Base-by-base conservation (phyloP, 1,284 basidiomycete genomes). In the Amylostereum areolatum region DNA sequence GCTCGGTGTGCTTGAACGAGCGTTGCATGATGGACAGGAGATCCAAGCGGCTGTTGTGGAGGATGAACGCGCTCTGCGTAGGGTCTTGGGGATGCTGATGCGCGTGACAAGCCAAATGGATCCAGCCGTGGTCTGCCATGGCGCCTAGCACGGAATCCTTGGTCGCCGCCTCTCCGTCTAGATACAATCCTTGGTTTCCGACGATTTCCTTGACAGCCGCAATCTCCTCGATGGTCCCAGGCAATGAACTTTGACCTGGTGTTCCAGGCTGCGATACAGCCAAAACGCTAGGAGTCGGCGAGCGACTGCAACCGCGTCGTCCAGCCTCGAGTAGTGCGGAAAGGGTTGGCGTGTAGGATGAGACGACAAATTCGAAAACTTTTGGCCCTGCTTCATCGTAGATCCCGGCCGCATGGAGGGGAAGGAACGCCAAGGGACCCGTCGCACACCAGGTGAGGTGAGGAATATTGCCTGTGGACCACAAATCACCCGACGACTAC, bases 311-410 rank as follows among this genome's bases (percentile, higher is more conserved):
- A 27, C 1, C 27, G 7, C 24, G 27, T 3, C 3, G 18, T 24
- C 12, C 24, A 18, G 27, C 25, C 11, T 12, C 6, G 34, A 48
- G 39, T 34, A 45, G 36, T 10, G 36, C 12, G 30, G 29, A 7
- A 3, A 63, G 45, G 0, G 59, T 60, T 3, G 59, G 56, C 7
- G 52, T 59, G 46, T 62, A 63, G 2, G 62, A 63, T 2, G 59
- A 60, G 9, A 60, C 46, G 37, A 55, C 55, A 28, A 52, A 56
- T 37, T 62, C 59, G 6, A 39, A 36, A 5, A 43, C 35, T 2
- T 45, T 50, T 5, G 46, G 46, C 10, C 37, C 44, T 41, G 25
- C 33, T 28, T 18, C 36, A 3, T 43, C 39, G 40, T 58, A 58
- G 10, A 53, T 45, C 2, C 58, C 57, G 3, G 61, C 61, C 11